A percentile compares a stretch with the other conserved stretches of the same genome.
phyloP scores from a whole-genome alignment of 257 asterid species.

The Plantago major region DNA sequence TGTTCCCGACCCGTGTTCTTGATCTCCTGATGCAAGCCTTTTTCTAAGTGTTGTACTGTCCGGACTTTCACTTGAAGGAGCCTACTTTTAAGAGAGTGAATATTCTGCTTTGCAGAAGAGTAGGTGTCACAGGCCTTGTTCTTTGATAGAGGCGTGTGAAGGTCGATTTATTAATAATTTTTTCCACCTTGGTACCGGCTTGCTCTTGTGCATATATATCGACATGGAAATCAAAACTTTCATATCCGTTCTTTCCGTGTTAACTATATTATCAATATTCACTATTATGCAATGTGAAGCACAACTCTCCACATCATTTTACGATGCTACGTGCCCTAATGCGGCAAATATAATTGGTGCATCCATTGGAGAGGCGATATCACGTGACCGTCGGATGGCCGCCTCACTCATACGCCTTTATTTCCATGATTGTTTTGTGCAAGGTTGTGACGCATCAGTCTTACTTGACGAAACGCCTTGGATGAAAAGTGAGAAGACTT shows the following conservation, averaged over 20 bases:
- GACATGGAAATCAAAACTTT: not conserved
- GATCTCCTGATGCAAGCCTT: no score
- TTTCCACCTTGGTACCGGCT: no score
- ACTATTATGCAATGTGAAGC: slow-evolving; percentile 16
- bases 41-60: no score
- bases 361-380: slow-evolving; percentile 13
- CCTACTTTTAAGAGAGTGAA: no score
- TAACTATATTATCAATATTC: slow-evolving; percentile 2
- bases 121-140: no score
- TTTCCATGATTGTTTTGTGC: slow-evolving; percentile 21
- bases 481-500: slow-evolving; percentile 4
- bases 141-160: no score
- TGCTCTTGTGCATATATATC: no score
- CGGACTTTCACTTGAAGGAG: no score
- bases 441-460: slow-evolving; percentile 22
- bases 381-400: slow-evolving; percentile 16
- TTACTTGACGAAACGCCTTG: slow-evolving; percentile 19
- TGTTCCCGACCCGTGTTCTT: no score
- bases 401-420: slow-evolving; percentile 17
- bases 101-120: no score
- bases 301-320: slow-evolving; percentile 24
- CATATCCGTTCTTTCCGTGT: not conserved
- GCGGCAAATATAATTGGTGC: slow-evolving; percentile 18
- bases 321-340: slow-evolving; percentile 18
- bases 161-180: no score